Base-by-base conservation (phyloP, 495 filamentous ascomycete species). In the Neurospora sp. region DNA sequence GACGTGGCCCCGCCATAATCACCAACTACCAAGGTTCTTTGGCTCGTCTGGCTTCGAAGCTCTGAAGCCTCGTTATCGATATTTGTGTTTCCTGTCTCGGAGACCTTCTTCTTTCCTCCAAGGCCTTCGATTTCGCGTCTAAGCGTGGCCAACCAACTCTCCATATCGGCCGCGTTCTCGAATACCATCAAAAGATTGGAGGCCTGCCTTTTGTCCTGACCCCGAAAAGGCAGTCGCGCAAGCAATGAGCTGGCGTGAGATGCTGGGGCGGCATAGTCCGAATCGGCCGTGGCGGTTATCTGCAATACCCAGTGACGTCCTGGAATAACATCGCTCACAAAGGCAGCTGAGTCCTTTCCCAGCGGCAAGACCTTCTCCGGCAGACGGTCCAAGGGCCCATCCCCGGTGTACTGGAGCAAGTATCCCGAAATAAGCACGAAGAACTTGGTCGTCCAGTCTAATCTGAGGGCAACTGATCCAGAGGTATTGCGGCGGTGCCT, bases 291-390 rank as follows among this genome's bases (percentile, higher is more conserved):
- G 69, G 94, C 91, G n/a, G 92, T 93, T 16, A 98, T 88, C 77
- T 98, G 96, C 70, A 99, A 78, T 3, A 99, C 96, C 89, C 91
- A 97, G 76, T 95, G 96, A 74, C 91, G 91, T 35, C 96, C 96
- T 0, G 94, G 94, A 74, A 99, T 96, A 4, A 92, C 88, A 81
- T 99, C 96, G 76, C 91, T 97, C 0, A 92, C 96, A 84, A 97
- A 99, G 23, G 96, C 96, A 14, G 94, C 94, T 7, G 96, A 97
- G 20, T 93, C 89, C 73, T 91, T 91, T 2, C 92, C 92, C 37
- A 99, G 84, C 42, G 92, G 90, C 76, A 98, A 83, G 76, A 96
- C 88, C 82, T 92, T 94, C 82, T 99, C 96, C 0, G 96, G 96
- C 0, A 93, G 77, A 69, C 96, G 86, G 78, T 97, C 91, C 78